Percentiles rank a stretch among this genome's conserved stretches.
Conservation (phyloP, 768 basidiomycete genomes). For the Serendipita sp. region DNA sequence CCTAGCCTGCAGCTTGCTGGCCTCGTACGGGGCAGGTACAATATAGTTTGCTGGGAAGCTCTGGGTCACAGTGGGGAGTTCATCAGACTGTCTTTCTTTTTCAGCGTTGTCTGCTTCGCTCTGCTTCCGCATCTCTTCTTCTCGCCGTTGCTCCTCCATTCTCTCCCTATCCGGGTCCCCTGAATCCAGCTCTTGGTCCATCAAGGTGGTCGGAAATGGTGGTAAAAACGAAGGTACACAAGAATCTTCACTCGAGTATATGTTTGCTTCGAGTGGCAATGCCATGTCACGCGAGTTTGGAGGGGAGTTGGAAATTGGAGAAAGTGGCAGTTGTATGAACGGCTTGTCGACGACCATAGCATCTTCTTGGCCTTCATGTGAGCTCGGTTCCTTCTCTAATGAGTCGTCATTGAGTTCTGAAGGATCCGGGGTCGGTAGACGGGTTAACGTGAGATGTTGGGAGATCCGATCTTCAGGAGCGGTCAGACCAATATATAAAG, state of each 20-base stretch:
- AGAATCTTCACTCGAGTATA: not conserved
- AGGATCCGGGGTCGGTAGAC: not conserved
- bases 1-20: not conserved
- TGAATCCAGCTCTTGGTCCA: not conserved
- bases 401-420: not conserved
- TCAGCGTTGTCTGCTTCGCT: not conserved
- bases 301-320: not conserved
- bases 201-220: not conserved
- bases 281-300: not conserved
- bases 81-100: not conserved
- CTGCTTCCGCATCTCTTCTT: slow-evolving; percentile 3
- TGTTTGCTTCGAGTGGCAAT: not conserved
- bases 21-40: not conserved
- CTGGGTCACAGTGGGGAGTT: not conserved
- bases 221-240: not conserved
- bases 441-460: not conserved
- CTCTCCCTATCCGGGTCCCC: not conserved
- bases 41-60: slow-evolving; percentile 2
- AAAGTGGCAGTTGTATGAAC: not conserved
- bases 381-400: no score
- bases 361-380: not conserved
- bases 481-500: not conserved
- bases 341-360: not conserved
- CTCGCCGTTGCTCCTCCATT: not conserved
- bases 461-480: not conserved